A percentile compares a stretch with the other conserved stretches of the same genome.
Conservation (phyloP, 495 filamentous ascomycete genomes). For the Penicillium flavigenum region DNA sequence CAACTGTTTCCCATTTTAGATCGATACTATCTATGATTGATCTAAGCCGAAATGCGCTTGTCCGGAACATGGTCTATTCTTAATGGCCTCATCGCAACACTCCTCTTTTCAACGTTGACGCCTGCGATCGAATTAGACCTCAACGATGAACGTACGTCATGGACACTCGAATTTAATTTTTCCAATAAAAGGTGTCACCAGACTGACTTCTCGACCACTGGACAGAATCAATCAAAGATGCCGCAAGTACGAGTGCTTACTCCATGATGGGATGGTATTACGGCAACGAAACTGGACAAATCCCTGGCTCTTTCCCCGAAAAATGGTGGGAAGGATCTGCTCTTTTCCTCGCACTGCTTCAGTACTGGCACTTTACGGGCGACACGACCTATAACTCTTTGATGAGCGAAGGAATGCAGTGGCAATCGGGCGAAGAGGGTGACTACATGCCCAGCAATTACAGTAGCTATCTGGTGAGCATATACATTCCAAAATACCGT, state of each 20-base stretch:
- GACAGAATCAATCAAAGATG: conserved; percentile 63
- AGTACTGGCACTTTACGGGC: conserved; percentile 57
- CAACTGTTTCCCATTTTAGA: neutral
- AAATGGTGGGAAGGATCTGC: conserved; percentile 79
- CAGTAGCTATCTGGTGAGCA: conserved; percentile 37
- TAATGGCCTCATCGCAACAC: conserved; percentile 5
- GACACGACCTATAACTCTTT: conserved; percentile 51
- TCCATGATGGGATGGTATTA: conserved; percentile 69
- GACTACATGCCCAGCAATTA: conserved; percentile 49
- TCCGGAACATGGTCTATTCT: conserved; percentile 13
- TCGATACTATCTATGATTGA: conserved; percentile 9
- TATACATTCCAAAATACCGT: neutral
- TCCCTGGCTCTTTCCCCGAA: conserved; percentile 54
- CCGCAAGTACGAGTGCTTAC: conserved; percentile 56
- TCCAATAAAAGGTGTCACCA: neutral
- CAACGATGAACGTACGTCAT: conserved; percentile 9
- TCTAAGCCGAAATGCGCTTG: conserved; percentile 7
- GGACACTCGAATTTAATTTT: neutral
- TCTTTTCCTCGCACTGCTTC: conserved; percentile 49
- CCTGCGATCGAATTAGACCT: conserved; percentile 9
- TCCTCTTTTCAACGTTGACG: conserved; percentile 3
- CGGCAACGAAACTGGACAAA: conserved; percentile 60
- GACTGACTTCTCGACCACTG: neutral
- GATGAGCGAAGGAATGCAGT: conserved; percentile 47
- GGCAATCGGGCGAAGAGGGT: conserved; percentile 45